Conservation (phyloP, 73 alveolate genomes). For the Durusdinium trenchii region DNA sequence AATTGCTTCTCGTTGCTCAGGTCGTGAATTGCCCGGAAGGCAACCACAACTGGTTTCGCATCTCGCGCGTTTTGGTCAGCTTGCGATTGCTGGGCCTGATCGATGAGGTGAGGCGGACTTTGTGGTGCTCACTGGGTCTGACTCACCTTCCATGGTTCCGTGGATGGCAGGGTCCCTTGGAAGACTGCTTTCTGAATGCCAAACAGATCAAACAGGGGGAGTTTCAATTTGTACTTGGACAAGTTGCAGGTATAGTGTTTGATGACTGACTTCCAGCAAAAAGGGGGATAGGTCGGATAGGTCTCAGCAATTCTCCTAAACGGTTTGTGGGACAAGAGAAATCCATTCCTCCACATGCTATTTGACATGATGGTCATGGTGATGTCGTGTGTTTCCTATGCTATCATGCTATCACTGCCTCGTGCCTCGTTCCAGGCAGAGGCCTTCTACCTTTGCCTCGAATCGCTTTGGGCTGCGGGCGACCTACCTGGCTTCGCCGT, state of each 20-base stretch:
- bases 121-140: background rate
- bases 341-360: too few relatives aligned
- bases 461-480: constrained; percentile 69
- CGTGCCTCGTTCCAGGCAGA: constrained; percentile 26
- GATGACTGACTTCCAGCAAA: too few relatives aligned
- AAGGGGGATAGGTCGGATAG: too few relatives aligned
- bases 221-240: too few relatives aligned
- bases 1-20: background rate
- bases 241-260: too few relatives aligned
- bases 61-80: constrained; percentile 67
- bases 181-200: too few relatives aligned
- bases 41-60: constrained; percentile 94
- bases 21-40: constrained; percentile 95
- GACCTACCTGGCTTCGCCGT: constrained; percentile 86
- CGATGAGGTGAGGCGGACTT: constrained; percentile 28
- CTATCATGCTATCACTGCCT: background rate
- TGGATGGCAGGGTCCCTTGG: too few relatives aligned
- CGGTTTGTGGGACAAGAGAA: too few relatives aligned
- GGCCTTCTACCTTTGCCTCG: constrained; percentile 86
- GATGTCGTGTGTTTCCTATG: background rate
- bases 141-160: too few relatives aligned
- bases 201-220: too few relatives aligned
- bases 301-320: too few relatives aligned
- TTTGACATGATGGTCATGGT: background rate
- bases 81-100: constrained; percentile 65